phyloP scores from a whole-genome alignment of 148 eudicot genomes.

The Camellia japonica region DNA sequence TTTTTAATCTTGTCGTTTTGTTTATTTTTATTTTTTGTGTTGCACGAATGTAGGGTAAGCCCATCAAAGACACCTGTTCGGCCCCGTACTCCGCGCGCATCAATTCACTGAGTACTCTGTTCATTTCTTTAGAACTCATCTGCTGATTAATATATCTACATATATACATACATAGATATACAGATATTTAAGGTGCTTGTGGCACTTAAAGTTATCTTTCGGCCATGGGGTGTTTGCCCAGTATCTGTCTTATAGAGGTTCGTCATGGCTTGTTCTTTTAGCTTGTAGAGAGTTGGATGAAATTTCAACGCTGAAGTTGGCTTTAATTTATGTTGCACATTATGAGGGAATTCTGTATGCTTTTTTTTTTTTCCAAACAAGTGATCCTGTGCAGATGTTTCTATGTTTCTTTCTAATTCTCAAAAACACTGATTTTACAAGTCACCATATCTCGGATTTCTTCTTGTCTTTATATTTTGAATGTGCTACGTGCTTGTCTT shows the following conservation, averaged over 20 bases:
- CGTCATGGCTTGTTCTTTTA: constrained; percentile 9
- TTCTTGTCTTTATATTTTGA: not conserved
- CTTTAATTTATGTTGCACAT: constrained; percentile 13
- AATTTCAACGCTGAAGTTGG: constrained; percentile 16
- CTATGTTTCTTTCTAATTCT: constrained; percentile 18
- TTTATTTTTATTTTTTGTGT: not conserved
- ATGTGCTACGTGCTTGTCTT: not conserved
- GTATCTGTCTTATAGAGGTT: constrained; percentile 18
- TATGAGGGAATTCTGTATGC: constrained; percentile 9
- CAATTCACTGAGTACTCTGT: constrained; percentile 35
- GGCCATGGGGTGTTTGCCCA: constrained; percentile 21
- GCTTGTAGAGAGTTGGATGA: constrained; percentile 29
- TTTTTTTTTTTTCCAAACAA: constrained; percentile 12
- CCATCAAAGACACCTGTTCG: constrained; percentile 95
- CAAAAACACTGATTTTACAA: not conserved
- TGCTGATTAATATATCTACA: constrained; percentile 17
- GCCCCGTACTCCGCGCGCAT: constrained; percentile 49
- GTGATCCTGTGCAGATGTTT: constrained; percentile 14
- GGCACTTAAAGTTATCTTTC: constrained; percentile 14
- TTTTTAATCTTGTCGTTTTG: not conserved
- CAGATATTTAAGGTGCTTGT: constrained; percentile 25
- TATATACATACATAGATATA: constrained; percentile 18
- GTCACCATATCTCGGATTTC: not conserved
- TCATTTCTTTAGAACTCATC: constrained; percentile 14
- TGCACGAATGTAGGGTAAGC: constrained; percentile 59